Base-by-base conservation (phyloP, 495 filamentous ascomycete species). In the Penicillium pancosmium region DNA sequence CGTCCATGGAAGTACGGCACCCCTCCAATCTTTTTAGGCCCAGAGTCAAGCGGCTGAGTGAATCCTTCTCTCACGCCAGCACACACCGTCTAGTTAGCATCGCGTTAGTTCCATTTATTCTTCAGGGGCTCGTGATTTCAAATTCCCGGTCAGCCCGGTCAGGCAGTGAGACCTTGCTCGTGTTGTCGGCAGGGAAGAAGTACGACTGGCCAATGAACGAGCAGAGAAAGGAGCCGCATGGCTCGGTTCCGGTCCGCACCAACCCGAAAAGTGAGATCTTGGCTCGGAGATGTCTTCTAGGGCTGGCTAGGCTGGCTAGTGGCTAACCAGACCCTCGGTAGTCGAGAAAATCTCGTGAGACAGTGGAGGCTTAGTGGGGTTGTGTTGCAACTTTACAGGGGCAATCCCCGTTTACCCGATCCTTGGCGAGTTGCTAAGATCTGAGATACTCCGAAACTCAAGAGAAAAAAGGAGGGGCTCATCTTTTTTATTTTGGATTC, bases 301-400 rank as follows among this genome's bases (percentile, higher is more conserved):
- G 23, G 46, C 46, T 27, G 10, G 19, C 21, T 48, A 31, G 46
- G 16, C 34, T 33, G 19, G 46, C 27, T 18, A 36, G 33, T 36
- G 44, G n/a, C 13, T 48, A 7, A 1, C 15, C 25, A 51, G 49
- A 12, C 49, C 49, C 49, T 18, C 13, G 27, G 31, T 21, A 43
- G 31, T 12, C 48, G 16, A 21, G 52, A 47, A 52, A 44, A 15
- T 12, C 38, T 16, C 11, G 38, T 51, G 25, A 52, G 58, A 61
- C 38, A 56, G 25, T 51, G 40, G 53, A 36, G 27, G 40, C 31
- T 55, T n/a, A 33, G 58, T 55, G 58, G 58, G 38, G 35, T 19
- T 16, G 15, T 13, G 15, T 12, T 38, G 36, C 36, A 38, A 6
- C 36, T 38, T 18, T 16, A 6, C 41, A 18, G 15, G 41, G n/a